Conservation (phyloP, 352 stramenopile species). For the Pythium plurisporium region DNA sequence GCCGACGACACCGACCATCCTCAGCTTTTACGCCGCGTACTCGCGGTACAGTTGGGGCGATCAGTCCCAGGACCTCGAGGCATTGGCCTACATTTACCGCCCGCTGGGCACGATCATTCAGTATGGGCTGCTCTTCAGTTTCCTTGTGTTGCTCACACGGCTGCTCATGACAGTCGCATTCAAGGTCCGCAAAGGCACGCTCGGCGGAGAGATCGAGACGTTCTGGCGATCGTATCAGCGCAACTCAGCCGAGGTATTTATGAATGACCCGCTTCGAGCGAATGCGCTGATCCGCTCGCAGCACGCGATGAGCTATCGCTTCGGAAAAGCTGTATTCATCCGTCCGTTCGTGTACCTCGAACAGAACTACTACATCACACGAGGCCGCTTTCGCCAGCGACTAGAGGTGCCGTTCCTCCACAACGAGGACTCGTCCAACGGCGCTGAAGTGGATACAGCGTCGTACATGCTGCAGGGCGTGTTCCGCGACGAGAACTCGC, state of each 20-base stretch:
- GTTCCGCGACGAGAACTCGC: constrained; percentile 10
- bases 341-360: constrained; percentile 26
- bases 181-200: constrained; percentile 6
- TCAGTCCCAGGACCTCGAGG: constrained; percentile 9
- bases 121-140: constrained; percentile 16
- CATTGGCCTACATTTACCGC: constrained; percentile 13
- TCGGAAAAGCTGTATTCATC: constrained; percentile 22
- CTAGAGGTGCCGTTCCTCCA: constrained; percentile 4
- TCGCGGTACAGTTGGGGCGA: constrained; percentile 26
- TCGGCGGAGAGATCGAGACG: constrained; percentile 10
- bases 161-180: constrained; percentile 8
- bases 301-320: constrained; percentile 21
- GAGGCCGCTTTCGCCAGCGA: constrained; percentile 14
- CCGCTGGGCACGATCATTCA: constrained; percentile 19
- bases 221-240: constrained; percentile 25
- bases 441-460: neutral
- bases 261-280: constrained; percentile 21
- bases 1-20: neutral
- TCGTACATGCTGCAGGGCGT: constrained; percentile 8
- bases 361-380: constrained; percentile 27
- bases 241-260: constrained; percentile 28
- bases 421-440: constrained; percentile 3
- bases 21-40: constrained; percentile 22
- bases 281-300: constrained; percentile 25
- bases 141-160: constrained; percentile 3